Conservation (phyloP, 768 basidiomycete genomes). For the Fomitopsis serialis region DNA sequence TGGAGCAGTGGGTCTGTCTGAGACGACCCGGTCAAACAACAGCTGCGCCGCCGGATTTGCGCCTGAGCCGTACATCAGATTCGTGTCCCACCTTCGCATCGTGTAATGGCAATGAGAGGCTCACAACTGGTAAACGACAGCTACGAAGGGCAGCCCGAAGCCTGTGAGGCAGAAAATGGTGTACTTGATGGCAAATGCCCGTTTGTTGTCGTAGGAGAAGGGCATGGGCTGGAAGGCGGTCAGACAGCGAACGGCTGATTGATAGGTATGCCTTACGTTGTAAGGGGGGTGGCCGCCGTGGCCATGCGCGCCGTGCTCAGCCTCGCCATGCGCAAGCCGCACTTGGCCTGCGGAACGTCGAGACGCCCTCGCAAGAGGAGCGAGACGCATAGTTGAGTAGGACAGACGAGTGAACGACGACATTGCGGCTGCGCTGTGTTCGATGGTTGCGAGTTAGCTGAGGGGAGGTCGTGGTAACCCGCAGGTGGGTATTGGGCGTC, state of each 20-base stretch:
- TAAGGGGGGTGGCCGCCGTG: neutral
- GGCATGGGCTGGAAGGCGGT: conserved; percentile 22
- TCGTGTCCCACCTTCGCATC: neutral
- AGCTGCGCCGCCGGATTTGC: conserved; percentile 15
- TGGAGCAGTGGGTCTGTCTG: too few species aligned
- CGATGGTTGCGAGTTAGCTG: neutral
- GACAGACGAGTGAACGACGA: neutral
- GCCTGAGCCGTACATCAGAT: conserved; percentile 14
- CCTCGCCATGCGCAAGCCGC: neutral
- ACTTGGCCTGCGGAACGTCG: neutral
- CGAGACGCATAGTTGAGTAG: neutral
- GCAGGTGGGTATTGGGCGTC: neutral
- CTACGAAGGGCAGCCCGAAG: conserved; percentile 63
- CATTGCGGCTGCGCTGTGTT: neutral
- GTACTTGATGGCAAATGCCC: conserved; percentile 37
- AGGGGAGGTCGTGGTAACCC: neutral
- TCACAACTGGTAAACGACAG: conserved; percentile 56
- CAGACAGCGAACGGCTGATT: neutral
- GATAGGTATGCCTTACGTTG: neutral
- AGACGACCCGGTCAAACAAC: conserved; percentile 7
- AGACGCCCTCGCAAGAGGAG: neutral
- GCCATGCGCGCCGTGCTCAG: neutral
- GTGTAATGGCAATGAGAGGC: conserved; percentile 20
- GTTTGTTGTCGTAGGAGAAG: conserved; percentile 22
- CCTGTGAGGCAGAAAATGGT: conserved; percentile 39